These are phyloP conservation scores for Grosmannia serpens DNA, from an alignment of 2,329 filamentous ascomycete species.

Conservation along the genomic window DNA sequence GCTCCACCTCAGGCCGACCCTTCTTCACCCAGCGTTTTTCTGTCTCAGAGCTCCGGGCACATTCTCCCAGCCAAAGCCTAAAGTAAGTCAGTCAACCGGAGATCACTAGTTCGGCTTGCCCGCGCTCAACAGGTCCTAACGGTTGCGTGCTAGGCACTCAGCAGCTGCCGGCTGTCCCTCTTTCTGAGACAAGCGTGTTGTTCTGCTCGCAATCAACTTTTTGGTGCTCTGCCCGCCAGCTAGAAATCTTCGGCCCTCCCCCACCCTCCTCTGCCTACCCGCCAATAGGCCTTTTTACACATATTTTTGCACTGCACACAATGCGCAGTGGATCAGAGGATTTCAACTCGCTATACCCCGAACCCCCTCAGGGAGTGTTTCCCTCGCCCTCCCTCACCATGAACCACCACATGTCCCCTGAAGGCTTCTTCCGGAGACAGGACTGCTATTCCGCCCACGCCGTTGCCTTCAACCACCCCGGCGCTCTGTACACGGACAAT, in stretches of 20 bases:
- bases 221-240: neutral
- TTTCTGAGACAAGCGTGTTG: neutral
- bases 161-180: neutral
- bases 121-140: neutral
- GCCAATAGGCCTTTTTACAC: neutral
- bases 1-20: neutral
- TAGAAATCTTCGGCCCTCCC: neutral
- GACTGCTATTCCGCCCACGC: conserved; percentile 20
- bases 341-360: conserved; percentile 14
- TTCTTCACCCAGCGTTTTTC: neutral
- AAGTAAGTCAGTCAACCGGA: neutral
- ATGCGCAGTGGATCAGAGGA: conserved; percentile 13
- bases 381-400: conserved; percentile 8
- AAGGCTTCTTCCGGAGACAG: conserved; percentile 10
- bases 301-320: conserved; percentile 1
- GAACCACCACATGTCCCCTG: conserved; percentile 11
- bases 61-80: too few relatives aligned
- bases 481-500: conserved; percentile 34
- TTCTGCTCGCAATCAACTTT: neutral
- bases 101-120: neutral
- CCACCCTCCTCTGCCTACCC: neutral
- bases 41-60: neutral
- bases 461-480: conserved; percentile 30
- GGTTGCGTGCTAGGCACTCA: neutral
- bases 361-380: conserved; percentile 11